A percentile compares a stretch with the other conserved stretches of the same genome.
These are phyloP conservation scores for Blastosporella zonata DNA, from an alignment of 1,284 basidiomycete genomes.

Conservation along the genomic window DNA sequence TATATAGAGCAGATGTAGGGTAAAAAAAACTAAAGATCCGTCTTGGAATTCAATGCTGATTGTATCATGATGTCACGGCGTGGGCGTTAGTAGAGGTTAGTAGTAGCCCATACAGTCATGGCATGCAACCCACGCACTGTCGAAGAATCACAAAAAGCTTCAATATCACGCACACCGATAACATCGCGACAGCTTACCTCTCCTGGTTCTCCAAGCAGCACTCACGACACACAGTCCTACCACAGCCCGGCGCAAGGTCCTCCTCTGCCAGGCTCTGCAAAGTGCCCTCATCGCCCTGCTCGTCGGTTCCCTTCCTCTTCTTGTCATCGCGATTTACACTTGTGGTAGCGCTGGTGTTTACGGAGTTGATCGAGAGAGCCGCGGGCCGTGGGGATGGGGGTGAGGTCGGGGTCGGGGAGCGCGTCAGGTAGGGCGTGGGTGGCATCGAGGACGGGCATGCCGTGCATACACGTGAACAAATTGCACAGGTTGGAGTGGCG, in stretches of 20 bases:
- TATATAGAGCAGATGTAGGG: too few species aligned
- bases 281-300: constrained; percentile 17
- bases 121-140: constrained; percentile 29
- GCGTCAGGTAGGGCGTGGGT: constrained; percentile 32
- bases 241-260: constrained; percentile 28
- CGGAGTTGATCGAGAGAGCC: constrained; percentile 25
- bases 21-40: too few species aligned
- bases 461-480: constrained; percentile 35
- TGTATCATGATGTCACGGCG: too few species aligned
- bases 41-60: too few species aligned
- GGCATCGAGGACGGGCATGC: constrained; percentile 28
- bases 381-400: constrained; percentile 19
- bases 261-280: constrained; percentile 15
- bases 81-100: background rate
- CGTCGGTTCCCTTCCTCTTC: constrained; percentile 26
- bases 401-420: constrained; percentile 27
- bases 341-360: constrained; percentile 19
- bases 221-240: constrained; percentile 29
- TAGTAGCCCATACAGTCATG: constrained; percentile 28
- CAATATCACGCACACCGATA: background rate
- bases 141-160: background rate
- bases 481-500: constrained; percentile 27
- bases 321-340: constrained; percentile 22
- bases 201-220: constrained; percentile 32
- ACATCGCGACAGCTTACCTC: constrained; percentile 24